Evolutionary conservation across 129 eudicot species (phyloP).

Genomic region (Tagetes erecta): DNA sequence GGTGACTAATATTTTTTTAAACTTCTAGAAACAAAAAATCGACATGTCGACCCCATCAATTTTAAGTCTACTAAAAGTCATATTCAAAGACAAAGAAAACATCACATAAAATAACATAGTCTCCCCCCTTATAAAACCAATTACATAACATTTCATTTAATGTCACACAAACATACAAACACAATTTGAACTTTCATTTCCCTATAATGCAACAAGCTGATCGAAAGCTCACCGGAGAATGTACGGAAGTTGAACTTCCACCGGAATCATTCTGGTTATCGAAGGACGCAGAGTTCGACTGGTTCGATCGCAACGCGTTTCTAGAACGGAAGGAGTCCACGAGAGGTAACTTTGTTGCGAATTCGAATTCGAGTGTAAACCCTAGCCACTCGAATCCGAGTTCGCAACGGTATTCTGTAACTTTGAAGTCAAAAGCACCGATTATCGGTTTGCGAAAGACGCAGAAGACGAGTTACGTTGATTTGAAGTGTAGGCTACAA

Average conservation of each 20-base stretch:
- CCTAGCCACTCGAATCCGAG: constrained; percentile 34
- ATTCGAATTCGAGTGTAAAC: constrained; percentile 26
- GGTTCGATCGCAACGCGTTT: constrained; percentile 83
- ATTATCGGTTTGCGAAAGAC: constrained; percentile 69
- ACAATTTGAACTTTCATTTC: not conserved
- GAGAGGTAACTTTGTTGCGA: constrained; percentile 43
- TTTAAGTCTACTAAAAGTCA: not conserved
- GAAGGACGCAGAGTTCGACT: constrained; percentile 79
- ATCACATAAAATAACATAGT: not conserved
- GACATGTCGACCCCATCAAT: not conserved
- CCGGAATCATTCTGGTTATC: constrained; percentile 92
- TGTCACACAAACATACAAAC: too few species aligned
- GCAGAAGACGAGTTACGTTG: constrained; percentile 54
- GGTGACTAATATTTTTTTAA: not conserved
- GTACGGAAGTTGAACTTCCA: constrained; percentile 38
- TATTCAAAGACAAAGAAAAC: not conserved
- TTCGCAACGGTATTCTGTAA: constrained; percentile 54
- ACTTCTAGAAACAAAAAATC: not conserved
- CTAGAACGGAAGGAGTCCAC: constrained; percentile 76
- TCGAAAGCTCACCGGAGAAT: constrained; percentile 3
- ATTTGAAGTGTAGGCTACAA: constrained; percentile 42
- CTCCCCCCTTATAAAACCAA: constrained; percentile 19
- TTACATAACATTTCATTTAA: constrained; percentile 8
- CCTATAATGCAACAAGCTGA: constrained; percentile 26
- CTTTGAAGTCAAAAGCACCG: constrained; percentile 54